Evolutionary conservation across 306 rosid genomes (phyloP).

Genomic region (Acacia acuminata): DNA sequence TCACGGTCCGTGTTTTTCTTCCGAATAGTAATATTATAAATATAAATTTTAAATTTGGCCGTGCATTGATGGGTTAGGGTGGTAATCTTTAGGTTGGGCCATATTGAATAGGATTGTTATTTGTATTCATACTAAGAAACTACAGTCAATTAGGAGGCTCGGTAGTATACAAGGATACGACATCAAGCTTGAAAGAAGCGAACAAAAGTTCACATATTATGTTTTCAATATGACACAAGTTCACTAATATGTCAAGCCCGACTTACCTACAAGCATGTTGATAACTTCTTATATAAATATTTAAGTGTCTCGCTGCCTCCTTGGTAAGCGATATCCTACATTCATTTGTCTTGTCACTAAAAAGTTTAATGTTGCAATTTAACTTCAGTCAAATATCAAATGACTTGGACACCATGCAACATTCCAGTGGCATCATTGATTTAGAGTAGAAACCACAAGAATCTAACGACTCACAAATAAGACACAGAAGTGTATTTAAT

Average conservation of each 20-base stretch:
- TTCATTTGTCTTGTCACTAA: background rate
- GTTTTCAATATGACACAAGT: background rate
- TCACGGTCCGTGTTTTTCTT: too few relatives aligned
- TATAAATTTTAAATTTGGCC: too few relatives aligned
- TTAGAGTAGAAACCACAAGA: too few relatives aligned
- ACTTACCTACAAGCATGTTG: background rate
- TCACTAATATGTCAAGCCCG: background rate
- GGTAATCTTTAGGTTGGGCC: background rate
- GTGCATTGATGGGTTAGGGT: background rate
- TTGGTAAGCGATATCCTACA: background rate
- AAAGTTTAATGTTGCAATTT: background rate
- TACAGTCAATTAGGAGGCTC: background rate
- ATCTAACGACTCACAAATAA: too few relatives aligned
- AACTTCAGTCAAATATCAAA: too few relatives aligned
- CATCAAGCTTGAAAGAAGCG: constrained; percentile 1
- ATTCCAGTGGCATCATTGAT: too few relatives aligned
- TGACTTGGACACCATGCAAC: too few relatives aligned
- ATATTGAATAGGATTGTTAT: constrained; percentile 5
- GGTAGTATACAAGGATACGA: constrained; percentile 1
- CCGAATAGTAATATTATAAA: too few relatives aligned
- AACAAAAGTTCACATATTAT: background rate
- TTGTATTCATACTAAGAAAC: constrained; percentile 3
- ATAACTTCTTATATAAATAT: constrained; percentile 3
- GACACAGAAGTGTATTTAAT: constrained; percentile 19
- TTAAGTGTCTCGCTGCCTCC: background rate